Conservation (phyloP, 2,329 filamentous ascomycete species). For the Fusarium tupiense region DNA sequence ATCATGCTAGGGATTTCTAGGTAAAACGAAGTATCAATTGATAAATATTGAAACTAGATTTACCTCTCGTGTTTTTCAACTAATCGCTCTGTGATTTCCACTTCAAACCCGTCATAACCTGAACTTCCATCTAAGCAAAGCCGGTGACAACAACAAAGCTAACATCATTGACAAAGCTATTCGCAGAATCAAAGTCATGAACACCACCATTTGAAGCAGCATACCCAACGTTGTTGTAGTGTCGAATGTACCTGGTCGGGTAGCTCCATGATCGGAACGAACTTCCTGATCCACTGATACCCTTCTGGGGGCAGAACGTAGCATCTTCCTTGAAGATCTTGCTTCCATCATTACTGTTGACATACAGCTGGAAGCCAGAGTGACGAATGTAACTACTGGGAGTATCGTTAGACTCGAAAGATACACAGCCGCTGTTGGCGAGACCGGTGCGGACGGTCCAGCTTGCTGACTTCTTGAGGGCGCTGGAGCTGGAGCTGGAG, state of each 20-base stretch:
- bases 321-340: conserved; percentile 23
- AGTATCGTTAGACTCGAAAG: conserved; percentile 14
- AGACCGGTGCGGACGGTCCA: conserved; percentile 18
- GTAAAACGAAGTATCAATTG: not conserved
- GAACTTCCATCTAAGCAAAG: not conserved
- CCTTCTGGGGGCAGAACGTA: conserved; percentile 19
- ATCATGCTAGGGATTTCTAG: not conserved
- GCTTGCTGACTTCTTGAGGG: conserved; percentile 17
- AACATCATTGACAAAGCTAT: not conserved
- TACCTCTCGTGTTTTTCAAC: not conserved
- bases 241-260: conserved; percentile 17
- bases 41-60: not conserved
- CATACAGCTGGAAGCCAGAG: not conserved
- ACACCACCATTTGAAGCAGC: conserved; percentile 13
- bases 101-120: not conserved
- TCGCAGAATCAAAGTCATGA: conserved; percentile 7
- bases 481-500: not conserved
- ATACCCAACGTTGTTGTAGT: conserved; percentile 6
- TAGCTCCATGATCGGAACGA: conserved; percentile 22
- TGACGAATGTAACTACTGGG: conserved; percentile 18
- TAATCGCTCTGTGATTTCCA: not conserved
- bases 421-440: conserved; percentile 23
- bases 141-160: conserved; percentile 1
- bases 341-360: not conserved
- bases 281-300: conserved; percentile 2